These are phyloP conservation scores for Dactylellina drechsleri DNA, from an alignment of 2,329 filamentous ascomycete genomes.

Conservation along the genomic window DNA sequence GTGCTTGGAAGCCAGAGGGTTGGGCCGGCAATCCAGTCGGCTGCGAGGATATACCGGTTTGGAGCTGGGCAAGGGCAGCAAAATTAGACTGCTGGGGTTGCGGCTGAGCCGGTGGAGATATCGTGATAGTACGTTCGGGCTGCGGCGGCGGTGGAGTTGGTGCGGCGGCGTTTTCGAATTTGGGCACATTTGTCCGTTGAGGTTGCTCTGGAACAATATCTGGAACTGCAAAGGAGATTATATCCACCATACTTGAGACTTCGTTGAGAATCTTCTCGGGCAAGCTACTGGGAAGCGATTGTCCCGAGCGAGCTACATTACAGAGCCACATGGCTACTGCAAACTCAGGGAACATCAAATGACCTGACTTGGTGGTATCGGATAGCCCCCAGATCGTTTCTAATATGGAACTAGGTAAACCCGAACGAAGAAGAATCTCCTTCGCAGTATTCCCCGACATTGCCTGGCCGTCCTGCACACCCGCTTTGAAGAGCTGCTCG, in stretches of 20 bases:
- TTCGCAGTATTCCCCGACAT: slow-evolving; percentile 79
- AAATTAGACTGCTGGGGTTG: slow-evolving; percentile 63
- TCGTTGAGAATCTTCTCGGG: slow-evolving; percentile 93
- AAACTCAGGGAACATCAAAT: slow-evolving; percentile 96
- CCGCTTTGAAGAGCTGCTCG: slow-evolving; percentile 96
- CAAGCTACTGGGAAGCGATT: slow-evolving; percentile 76
- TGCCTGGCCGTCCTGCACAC: slow-evolving; percentile 82
- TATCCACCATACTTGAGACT: slow-evolving; percentile 99
- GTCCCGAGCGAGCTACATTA: slow-evolving; percentile 89
- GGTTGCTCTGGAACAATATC: slow-evolving; percentile 73
- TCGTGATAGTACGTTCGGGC: slow-evolving; percentile 59
- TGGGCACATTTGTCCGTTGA: slow-evolving; percentile 74
- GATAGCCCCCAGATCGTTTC: slow-evolving; percentile 74
- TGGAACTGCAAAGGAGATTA: slow-evolving; percentile 91
- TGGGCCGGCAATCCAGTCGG: slow-evolving; percentile 71
- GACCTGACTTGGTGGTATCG: slow-evolving; percentile 94
- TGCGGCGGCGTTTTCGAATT: slow-evolving; percentile 68
- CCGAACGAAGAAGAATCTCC: slow-evolving; percentile 87
- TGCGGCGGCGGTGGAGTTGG: slow-evolving; percentile 65
- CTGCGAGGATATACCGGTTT: slow-evolving; percentile 54
- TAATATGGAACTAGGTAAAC: slow-evolving; percentile 76
- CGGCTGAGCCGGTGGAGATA: slow-evolving; percentile 59
- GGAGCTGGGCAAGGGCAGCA: slow-evolving; percentile 54
- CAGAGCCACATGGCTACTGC: slow-evolving; percentile 98
- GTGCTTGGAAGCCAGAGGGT: slow-evolving; percentile 73